These are phyloP conservation scores for Beauveria australis DNA, from an alignment of 2,329 filamentous ascomycete species.

Conservation along the genomic window DNA sequence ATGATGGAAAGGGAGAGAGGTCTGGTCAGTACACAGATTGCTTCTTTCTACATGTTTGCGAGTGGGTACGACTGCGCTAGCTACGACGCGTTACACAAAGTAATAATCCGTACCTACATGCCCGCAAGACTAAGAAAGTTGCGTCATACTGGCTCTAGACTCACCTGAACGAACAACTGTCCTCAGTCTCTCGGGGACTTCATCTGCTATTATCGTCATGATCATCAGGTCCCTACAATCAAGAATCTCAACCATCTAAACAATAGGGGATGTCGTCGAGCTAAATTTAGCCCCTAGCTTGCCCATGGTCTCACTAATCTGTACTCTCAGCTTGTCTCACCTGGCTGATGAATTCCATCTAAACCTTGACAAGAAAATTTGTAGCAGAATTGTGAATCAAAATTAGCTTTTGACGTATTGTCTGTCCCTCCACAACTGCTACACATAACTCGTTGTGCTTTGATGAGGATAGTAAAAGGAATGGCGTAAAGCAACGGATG, in stretches of 20 bases:
- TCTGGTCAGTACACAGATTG: neutral
- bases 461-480: no score
- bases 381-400: no score
- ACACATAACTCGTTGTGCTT: no score
- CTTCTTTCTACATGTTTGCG: no score
- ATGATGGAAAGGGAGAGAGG: neutral
- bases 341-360: neutral
- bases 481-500: no score
- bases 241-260: neutral
- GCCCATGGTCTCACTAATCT: neutral
- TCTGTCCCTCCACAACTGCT: neutral
- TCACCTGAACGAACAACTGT: neutral
- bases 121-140: no score
- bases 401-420: neutral
- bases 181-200: rapidly evolving
- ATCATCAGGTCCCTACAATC: no score
- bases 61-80: no score
- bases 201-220: no score
- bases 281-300: neutral
- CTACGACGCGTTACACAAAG: no score
- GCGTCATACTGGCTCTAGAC: no score
- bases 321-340: neutral
- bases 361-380: neutral
- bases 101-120: no score
- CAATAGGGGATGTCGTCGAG: neutral